Conservation (phyloP, 192 early-diverging fungal genomes). For the Phycomyces blakesleeanus region DNA sequence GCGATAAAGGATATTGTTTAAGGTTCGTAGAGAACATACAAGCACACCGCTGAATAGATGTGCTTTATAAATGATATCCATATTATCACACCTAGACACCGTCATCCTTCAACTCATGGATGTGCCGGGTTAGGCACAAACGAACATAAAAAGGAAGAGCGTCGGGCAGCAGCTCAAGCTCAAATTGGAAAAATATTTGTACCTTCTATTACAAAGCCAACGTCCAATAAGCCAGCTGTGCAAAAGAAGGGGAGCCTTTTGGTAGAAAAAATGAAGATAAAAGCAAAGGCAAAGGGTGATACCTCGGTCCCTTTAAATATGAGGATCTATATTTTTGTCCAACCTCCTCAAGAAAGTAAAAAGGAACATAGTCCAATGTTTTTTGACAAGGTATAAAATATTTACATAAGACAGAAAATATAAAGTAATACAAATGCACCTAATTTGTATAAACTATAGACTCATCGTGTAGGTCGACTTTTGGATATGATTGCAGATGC, state of each 20-base stretch:
- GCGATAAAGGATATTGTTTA: conserved; percentile 9
- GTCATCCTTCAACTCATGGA: conserved; percentile 4
- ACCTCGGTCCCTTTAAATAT: neutral
- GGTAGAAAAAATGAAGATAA: conserved; percentile 17
- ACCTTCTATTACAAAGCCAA: neutral
- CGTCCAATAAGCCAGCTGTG: neutral
- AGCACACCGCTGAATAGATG: neutral
- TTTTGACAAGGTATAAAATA: conserved; percentile 10
- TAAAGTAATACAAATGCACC: neutral
- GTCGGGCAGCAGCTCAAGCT: conserved; percentile 10
- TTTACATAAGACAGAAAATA: neutral
- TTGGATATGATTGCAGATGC: conserved; percentile 13
- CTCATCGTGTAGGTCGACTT: neutral
- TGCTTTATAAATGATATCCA: neutral
- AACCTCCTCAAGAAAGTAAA: conserved; percentile 1
- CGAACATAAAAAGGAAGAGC: conserved; percentile 5
- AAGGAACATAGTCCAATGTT: neutral
- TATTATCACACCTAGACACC: neutral
- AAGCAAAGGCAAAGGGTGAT: conserved; percentile 13
- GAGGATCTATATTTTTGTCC: conserved; percentile 5
- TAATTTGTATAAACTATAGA: neutral
- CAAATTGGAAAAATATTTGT: conserved; percentile 4
- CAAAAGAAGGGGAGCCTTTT: neutral
- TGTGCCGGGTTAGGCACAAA: neutral
- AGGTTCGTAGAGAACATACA: neutral